phyloP scores from a whole-genome alignment of 2,329 filamentous ascomycete genomes.

The Epichloe typhina region DNA sequence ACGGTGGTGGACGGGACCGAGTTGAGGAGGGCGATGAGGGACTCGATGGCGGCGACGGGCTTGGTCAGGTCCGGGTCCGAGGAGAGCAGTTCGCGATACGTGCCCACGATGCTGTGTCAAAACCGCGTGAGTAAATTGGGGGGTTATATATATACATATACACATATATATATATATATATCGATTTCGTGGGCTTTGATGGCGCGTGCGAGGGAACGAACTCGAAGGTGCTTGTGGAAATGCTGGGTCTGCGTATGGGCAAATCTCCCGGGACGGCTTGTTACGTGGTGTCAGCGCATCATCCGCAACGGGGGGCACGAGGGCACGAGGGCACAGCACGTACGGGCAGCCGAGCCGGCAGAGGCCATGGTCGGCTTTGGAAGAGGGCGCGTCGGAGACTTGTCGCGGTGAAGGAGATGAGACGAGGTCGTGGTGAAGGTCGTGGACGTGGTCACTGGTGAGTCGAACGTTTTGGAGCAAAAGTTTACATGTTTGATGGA shows the following conservation, averaged over 20 bases:
- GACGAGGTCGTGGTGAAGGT: not conserved
- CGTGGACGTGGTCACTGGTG: not conserved
- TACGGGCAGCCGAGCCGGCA: not conserved
- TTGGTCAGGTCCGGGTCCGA: slow-evolving; percentile 79
- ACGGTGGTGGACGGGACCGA: slow-evolving; percentile 72
- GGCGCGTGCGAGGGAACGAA: not conserved
- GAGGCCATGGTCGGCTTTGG: slow-evolving; percentile 2
- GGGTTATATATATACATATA: too few species aligned
- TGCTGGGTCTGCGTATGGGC: slow-evolving; percentile 4
- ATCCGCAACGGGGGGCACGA: not conserved
- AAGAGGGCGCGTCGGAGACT: not conserved
- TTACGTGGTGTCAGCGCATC: not conserved
- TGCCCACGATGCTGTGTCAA: slow-evolving; percentile 36
- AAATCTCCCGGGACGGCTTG: slow-evolving; percentile 3
- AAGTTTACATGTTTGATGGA: too few species aligned
- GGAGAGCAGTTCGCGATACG: slow-evolving; percentile 40
- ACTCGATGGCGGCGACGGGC: slow-evolving; percentile 88
- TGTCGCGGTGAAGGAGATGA: not conserved
- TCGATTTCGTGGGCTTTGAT: not conserved
- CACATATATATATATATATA: too few species aligned
- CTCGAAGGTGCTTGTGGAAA: slow-evolving; percentile 12
- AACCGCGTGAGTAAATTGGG: slow-evolving; percentile 2
- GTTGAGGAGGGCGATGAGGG: slow-evolving; percentile 75
- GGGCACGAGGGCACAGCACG: not conserved
- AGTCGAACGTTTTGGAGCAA: slow-evolving; percentile 1